phyloP scores from a whole-genome alignment of 768 basidiomycete species.

The Chalciporus chontae region DNA sequence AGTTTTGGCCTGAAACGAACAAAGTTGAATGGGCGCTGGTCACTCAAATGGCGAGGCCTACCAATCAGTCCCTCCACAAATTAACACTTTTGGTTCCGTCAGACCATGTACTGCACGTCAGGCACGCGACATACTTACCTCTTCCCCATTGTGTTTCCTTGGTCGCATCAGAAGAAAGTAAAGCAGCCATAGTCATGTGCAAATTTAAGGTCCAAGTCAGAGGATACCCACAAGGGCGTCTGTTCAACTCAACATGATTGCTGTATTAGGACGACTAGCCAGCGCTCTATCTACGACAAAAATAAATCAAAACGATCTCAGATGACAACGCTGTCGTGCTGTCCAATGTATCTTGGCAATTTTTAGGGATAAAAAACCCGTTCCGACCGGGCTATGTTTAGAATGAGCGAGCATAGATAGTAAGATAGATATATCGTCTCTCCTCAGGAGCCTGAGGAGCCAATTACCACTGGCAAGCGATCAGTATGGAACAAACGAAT shows the following conservation, averaged over 20 bases:
- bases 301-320: background rate
- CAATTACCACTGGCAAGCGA: slow-evolving; percentile 25
- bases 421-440: slow-evolving; percentile 1
- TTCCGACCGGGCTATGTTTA: background rate
- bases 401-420: background rate
- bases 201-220: slow-evolving; percentile 23
- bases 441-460: slow-evolving; percentile 20
- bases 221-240: slow-evolving; percentile 12
- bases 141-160: slow-evolving; percentile 44
- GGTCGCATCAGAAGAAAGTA: slow-evolving; percentile 20
- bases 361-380: background rate
- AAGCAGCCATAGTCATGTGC: slow-evolving; percentile 29
- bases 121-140: slow-evolving; percentile 23
- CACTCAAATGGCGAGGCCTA: slow-evolving; percentile 26
- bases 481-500: slow-evolving; percentile 7
- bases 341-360: slow-evolving; percentile 4
- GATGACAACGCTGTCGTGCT: background rate
- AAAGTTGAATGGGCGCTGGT: slow-evolving; percentile 6
- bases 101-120: slow-evolving; percentile 11
- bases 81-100: slow-evolving; percentile 52
- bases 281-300: slow-evolving; percentile 31
- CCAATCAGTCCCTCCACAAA: slow-evolving; percentile 89
- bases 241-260: slow-evolving; percentile 20
- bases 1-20: slow-evolving; percentile 58
- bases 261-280: slow-evolving; percentile 28